A percentile compares a stretch with the other conserved stretches of the same genome.
Conservation (phyloP, 176 grass and related monocot species). For the Cocos nucifera region DNA sequence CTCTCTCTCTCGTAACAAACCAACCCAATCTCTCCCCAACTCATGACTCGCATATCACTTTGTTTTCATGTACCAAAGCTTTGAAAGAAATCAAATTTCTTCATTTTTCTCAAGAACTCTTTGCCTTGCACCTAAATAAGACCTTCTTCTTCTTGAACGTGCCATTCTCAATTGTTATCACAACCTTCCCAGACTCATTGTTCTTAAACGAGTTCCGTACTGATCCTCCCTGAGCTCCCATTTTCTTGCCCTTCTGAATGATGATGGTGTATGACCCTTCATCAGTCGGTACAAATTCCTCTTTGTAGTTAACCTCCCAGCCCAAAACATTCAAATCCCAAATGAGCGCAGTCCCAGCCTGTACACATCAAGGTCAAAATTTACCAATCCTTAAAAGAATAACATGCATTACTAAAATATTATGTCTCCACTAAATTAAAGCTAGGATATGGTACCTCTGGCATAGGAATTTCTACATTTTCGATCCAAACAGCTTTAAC, state of each 20-base stretch:
- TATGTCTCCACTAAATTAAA: too few relatives aligned
- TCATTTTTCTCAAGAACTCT: background rate
- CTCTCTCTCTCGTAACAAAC: too few relatives aligned
- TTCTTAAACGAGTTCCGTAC: background rate
- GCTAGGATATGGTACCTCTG: too few relatives aligned
- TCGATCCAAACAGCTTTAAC: background rate
- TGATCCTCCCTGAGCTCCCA: background rate
- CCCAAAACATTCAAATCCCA: too few relatives aligned
- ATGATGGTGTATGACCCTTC: background rate
- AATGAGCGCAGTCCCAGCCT: too few relatives aligned
- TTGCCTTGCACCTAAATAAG: background rate
- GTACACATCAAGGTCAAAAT: too few relatives aligned
- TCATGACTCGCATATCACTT: background rate
- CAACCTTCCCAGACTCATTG: background rate
- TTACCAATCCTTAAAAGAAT: too few relatives aligned
- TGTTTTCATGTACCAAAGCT: too few relatives aligned
- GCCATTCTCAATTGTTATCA: background rate
- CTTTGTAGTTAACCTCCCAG: too few relatives aligned
- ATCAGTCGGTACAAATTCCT: background rate
- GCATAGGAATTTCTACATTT: conserved; percentile 2
- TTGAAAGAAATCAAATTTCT: too few relatives aligned
- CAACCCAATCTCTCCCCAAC: background rate
- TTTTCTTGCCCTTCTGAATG: background rate
- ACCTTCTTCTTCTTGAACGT: background rate
- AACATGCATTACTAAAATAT: too few relatives aligned